These are phyloP conservation scores for Cerrena zonata DNA, from an alignment of 1,284 basidiomycete genomes.

Conservation along the genomic window DNA sequence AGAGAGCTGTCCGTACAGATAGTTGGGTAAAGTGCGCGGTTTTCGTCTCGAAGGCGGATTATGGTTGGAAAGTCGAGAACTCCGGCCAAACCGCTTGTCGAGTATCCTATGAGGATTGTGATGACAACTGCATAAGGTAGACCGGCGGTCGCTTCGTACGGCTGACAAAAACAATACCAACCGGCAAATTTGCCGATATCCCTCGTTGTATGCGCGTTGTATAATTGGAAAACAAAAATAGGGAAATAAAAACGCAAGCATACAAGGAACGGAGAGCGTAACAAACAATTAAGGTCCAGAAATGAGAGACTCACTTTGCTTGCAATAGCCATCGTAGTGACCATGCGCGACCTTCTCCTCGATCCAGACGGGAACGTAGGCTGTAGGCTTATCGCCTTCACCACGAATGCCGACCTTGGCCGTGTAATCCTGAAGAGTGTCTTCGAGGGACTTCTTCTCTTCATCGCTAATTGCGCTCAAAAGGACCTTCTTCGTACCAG, in stretches of 20 bases:
- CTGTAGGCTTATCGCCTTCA: slow-evolving; percentile 47
- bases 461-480: slow-evolving; percentile 47
- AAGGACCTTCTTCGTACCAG: slow-evolving; percentile 34
- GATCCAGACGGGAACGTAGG: slow-evolving; percentile 88
- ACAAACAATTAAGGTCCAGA: neutral
- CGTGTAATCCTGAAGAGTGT: slow-evolving; percentile 58
- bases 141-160: no score
- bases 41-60: no score
- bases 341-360: slow-evolving; percentile 86
- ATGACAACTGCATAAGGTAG: no score
- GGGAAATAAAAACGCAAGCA: neutral
- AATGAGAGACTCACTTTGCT: slow-evolving; percentile 68
- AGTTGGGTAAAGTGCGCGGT: no score
- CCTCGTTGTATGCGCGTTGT: neutral
- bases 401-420: slow-evolving; percentile 21
- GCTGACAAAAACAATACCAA: neutral
- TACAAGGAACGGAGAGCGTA: neutral
- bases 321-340: slow-evolving; percentile 97
- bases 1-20: no score
- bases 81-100: no score
- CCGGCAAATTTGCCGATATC: neutral
- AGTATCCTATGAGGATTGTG: no score
- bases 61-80: no score
- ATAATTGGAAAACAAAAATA: neutral
- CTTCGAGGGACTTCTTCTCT: slow-evolving; percentile 59